These are phyloP conservation scores for Pseudogymnoascus verrucosus DNA, from an alignment of 2,329 filamentous ascomycete genomes.

Conservation along the genomic window DNA sequence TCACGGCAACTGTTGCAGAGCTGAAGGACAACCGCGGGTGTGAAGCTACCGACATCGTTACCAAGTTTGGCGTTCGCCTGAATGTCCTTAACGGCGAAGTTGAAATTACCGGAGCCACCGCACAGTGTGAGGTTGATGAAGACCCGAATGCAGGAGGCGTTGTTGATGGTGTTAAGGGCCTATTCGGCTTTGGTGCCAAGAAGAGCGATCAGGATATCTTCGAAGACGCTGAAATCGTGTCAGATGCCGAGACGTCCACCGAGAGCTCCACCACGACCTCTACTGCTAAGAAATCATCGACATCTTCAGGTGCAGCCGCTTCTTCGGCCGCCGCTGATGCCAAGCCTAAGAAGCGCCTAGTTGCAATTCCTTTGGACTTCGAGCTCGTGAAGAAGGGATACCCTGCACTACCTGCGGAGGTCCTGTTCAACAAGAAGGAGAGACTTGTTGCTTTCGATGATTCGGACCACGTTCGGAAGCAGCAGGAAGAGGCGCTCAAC, in stretches of 20 bases:
- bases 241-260: constrained; percentile 32
- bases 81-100: constrained; percentile 69
- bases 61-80: constrained; percentile 70
- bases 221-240: constrained; percentile 43
- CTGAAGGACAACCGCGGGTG: constrained; percentile 71
- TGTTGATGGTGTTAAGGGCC: constrained; percentile 89
- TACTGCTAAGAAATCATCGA: constrained; percentile 36
- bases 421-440: constrained; percentile 35
- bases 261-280: constrained; percentile 25
- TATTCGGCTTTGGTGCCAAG: constrained; percentile 89
- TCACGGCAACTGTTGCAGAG: constrained; percentile 73
- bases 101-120: constrained; percentile 63
- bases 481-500: constrained; percentile 82
- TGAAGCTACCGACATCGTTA: constrained; percentile 64
- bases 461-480: constrained; percentile 69
- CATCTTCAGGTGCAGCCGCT: constrained; percentile 36
- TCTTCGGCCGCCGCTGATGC: constrained; percentile 23
- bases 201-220: constrained; percentile 68
- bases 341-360: constrained; percentile 24
- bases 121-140: constrained; percentile 77
- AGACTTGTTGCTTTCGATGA: constrained; percentile 76
- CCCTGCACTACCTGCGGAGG: constrained; percentile 22
- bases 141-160: constrained; percentile 67
- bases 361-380: constrained; percentile 26
- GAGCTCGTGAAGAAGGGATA: constrained; percentile 21